Conservation (phyloP, 306 rosid species). For the Prunus padus region DNA sequence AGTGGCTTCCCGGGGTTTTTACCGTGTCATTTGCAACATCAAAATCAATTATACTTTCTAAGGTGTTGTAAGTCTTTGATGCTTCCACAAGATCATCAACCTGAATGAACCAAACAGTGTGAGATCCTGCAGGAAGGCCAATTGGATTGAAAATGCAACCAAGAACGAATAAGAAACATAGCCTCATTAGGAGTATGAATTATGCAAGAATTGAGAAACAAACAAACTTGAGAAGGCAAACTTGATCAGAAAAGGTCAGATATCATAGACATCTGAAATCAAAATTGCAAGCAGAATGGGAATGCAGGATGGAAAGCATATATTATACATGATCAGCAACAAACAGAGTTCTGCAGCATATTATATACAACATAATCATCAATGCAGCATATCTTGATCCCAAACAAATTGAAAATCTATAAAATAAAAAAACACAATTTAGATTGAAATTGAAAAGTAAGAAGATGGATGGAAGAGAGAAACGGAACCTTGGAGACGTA, state of each 20-base stretch:
- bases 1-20: conserved; percentile 68
- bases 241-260: not conserved
- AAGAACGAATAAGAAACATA: no score
- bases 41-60: conserved; percentile 49
- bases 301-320: no score
- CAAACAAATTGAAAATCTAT: no score
- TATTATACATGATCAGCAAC: no score
- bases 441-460: no score
- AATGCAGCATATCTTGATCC: no score
- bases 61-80: conserved; percentile 49
- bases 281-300: not conserved
- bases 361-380: no score
- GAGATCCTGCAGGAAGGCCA: conserved; percentile 16
- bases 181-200: no score
- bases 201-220: no score
- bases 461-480: not conserved
- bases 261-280: not conserved
- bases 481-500: conserved; percentile 72
- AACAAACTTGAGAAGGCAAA: not conserved
- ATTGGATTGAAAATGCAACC: not conserved
- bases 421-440: no score
- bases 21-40: conserved; percentile 63
- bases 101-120: conserved; percentile 43
- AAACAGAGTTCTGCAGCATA: no score
- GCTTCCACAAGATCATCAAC: conserved; percentile 69